Conservation (phyloP, 1,284 basidiomycete genomes). For the Apiotrichum sp. region DNA sequence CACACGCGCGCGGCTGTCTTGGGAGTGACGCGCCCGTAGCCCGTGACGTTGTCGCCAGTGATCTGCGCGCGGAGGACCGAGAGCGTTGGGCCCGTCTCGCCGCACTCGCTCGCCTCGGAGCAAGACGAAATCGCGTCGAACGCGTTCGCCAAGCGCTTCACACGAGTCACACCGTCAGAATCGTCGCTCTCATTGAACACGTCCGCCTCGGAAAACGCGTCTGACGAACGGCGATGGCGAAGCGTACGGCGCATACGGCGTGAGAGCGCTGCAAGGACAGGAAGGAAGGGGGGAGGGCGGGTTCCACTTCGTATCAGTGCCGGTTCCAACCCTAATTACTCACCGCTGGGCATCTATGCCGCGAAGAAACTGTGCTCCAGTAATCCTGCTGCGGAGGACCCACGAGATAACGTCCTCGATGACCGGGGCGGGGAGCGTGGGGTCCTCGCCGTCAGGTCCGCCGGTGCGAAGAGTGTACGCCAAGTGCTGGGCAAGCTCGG, state of each 20-base stretch:
- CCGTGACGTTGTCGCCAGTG: conserved; percentile 32
- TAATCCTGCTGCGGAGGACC: conserved; percentile 36
- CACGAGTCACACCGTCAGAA: conserved; percentile 24
- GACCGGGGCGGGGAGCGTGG: conserved; percentile 30
- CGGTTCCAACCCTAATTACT: conserved; percentile 3
- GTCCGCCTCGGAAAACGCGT: conserved; percentile 29
- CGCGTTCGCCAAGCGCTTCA: conserved; percentile 33
- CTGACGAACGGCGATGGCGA: conserved; percentile 13
- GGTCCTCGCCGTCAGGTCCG: conserved; percentile 31
- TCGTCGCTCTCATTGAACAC: conserved; percentile 15
- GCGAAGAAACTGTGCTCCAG: conserved; percentile 30
- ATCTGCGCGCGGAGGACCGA: conserved; percentile 23
- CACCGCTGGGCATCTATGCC: conserved; percentile 28
- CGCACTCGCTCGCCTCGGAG: conserved; percentile 21
- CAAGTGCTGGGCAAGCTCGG: conserved; percentile 36
- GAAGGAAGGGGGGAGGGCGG: conserved; percentile 39
- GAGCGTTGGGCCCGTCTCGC: conserved; percentile 14
- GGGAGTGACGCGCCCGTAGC: conserved; percentile 14
- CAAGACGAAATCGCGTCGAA: conserved; percentile 31
- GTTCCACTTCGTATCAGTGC: conserved; percentile 5
- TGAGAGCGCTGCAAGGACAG: conserved; percentile 32
- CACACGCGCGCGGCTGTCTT: conserved; percentile 4
- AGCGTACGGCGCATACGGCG: conserved; percentile 30
- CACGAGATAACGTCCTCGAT: conserved; percentile 41
- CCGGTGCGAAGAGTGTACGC: conserved; percentile 32